Percentiles rank a stretch among this genome's conserved stretches.
These are phyloP conservation scores for Taiwanofungus camphoratus DNA, from an alignment of 1,284 basidiomycete genomes.

Conservation along the genomic window DNA sequence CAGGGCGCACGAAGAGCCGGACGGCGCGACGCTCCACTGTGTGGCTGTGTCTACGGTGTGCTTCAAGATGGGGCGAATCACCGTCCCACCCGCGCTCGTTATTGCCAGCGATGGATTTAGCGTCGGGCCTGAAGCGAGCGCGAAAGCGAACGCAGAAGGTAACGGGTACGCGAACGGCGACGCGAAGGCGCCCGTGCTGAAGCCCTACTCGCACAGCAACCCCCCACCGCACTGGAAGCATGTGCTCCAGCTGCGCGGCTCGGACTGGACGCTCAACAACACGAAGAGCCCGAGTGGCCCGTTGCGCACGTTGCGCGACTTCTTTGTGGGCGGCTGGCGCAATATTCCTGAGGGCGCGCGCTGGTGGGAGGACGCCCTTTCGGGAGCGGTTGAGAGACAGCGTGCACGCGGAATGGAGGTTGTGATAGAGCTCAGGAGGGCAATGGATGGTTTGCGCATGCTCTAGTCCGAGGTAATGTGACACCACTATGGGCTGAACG, in stretches of 20 bases:
- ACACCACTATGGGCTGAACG: no score
- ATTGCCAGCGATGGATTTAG: conserved; percentile 52
- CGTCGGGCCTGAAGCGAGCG: conserved; percentile 11
- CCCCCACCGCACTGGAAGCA: conserved; percentile 51
- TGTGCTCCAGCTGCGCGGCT: conserved; percentile 35
- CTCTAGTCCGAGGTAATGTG: no score
- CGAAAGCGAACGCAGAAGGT: no score
- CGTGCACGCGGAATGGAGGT: conserved; percentile 37
- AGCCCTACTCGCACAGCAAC: conserved; percentile 35
- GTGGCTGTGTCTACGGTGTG: conserved; percentile 63
- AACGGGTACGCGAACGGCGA: background rate
- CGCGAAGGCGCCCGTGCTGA: conserved; percentile 8
- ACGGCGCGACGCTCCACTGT: conserved; percentile 62
- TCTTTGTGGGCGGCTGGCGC: conserved; percentile 53
- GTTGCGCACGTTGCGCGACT: conserved; percentile 35
- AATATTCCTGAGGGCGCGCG: conserved; percentile 45
- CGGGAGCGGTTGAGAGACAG: conserved; percentile 42
- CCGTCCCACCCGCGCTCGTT: conserved; percentile 63
- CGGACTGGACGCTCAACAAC: no score
- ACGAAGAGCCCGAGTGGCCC: no score
- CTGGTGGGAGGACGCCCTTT: conserved; percentile 62
- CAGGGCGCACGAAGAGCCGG: conserved; percentile 33
- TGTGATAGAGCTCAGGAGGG: conserved; percentile 36
- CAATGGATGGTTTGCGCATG: conserved; percentile 36
- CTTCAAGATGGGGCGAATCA: conserved; percentile 73